These are phyloP conservation scores for Macrophomina tecta DNA, from an alignment of 2,329 filamentous ascomycete genomes.

Conservation along the genomic window DNA sequence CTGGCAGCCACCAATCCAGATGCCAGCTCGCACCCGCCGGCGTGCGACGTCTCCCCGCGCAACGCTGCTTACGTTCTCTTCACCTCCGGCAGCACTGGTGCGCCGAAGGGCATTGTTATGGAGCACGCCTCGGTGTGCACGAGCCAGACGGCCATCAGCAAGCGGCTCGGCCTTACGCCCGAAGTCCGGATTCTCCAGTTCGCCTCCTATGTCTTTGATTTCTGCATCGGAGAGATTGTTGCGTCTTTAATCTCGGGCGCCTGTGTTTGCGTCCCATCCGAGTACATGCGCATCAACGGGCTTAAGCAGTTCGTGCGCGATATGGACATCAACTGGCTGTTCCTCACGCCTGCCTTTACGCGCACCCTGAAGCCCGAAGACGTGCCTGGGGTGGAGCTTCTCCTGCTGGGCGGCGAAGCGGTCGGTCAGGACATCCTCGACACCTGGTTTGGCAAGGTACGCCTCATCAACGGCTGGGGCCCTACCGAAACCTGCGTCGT, in stretches of 20 bases:
- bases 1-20: neutral
- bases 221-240: slow-evolving; percentile 45
- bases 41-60: neutral
- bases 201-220: slow-evolving; percentile 46
- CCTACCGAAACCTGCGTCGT: slow-evolving; percentile 2
- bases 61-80: slow-evolving; percentile 33
- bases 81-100: slow-evolving; percentile 36
- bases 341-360: slow-evolving; percentile 46
- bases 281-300: slow-evolving; percentile 51
- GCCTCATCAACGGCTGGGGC: slow-evolving; percentile 10
- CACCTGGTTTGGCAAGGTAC: neutral
- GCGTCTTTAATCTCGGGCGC: slow-evolving; percentile 42
- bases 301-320: slow-evolving; percentile 35
- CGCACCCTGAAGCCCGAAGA: slow-evolving; percentile 45
- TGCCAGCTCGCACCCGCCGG: slow-evolving; percentile 1
- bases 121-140: slow-evolving; percentile 37
- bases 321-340: slow-evolving; percentile 38
- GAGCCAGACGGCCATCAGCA: slow-evolving; percentile 13
- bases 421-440: slow-evolving; percentile 30
- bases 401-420: slow-evolving; percentile 42
- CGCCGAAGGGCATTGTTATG: slow-evolving; percentile 39
- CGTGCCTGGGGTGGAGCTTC: slow-evolving; percentile 48
- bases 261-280: slow-evolving; percentile 47
- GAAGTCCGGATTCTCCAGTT: slow-evolving; percentile 47
- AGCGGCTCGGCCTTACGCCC: slow-evolving; percentile 28